These are phyloP conservation scores for Seiridium cupressi DNA, from an alignment of 2,329 filamentous ascomycete genomes.

Conservation along the genomic window DNA sequence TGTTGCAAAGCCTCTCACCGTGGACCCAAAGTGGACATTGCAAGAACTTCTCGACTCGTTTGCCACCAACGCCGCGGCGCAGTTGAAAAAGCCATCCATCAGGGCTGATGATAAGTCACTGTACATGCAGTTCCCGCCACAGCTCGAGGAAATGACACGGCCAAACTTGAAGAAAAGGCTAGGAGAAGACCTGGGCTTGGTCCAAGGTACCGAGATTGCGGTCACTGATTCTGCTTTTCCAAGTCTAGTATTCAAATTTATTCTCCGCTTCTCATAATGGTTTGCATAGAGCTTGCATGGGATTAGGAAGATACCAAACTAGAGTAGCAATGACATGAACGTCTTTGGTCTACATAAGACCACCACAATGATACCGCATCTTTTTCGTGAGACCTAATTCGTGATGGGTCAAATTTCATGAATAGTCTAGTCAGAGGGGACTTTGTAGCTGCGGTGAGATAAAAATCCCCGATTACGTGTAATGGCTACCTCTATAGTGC, in stretches of 20 bases:
- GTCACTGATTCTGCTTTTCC: constrained; percentile 89
- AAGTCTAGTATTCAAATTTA: constrained; percentile 64
- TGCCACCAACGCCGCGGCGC: constrained; percentile 79
- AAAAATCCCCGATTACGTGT: not conserved
- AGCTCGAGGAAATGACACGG: constrained; percentile 80
- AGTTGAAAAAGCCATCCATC: constrained; percentile 91
- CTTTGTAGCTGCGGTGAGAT: not conserved
- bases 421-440: no score
- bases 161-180: constrained; percentile 80
- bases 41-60: constrained; percentile 84
- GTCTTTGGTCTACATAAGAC: no score
- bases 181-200: constrained; percentile 63
- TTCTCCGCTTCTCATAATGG: constrained; percentile 41
- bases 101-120: constrained; percentile 76
- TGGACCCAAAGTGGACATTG: constrained; percentile 71
- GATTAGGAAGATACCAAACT: constrained; percentile 8
- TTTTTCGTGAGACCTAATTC: no score
- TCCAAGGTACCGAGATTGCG: constrained; percentile 82
- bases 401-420: no score
- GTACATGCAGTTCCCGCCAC: constrained; percentile 82
- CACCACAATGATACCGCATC: no score
- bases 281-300: not conserved
- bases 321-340: not conserved
- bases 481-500: no score
- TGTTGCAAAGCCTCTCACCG: constrained; percentile 69